Conservation (phyloP, 768 basidiomycete species). For the Cystobasidium ongulense region DNA sequence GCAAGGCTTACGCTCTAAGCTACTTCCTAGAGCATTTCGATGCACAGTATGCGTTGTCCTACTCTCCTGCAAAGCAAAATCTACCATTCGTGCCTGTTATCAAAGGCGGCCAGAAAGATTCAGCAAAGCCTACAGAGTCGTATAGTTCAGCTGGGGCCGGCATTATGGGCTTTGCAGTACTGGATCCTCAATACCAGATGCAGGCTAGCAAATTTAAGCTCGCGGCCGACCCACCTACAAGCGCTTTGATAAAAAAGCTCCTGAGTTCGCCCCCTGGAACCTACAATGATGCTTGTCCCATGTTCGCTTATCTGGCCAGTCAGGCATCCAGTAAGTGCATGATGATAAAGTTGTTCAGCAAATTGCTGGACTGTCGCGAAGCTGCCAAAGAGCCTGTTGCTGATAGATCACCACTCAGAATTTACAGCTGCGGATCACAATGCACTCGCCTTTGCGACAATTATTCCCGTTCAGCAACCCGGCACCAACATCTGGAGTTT, state of each 20-base stretch:
- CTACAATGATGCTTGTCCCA: conserved; percentile 30
- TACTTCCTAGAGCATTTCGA: conserved; percentile 72
- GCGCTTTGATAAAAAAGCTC: conserved; percentile 33
- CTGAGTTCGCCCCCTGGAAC: conserved; percentile 32
- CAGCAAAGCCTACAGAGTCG: conserved; percentile 52
- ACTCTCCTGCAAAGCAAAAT: conserved; percentile 50
- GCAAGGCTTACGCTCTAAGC: conserved; percentile 60
- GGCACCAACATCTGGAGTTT: neutral
- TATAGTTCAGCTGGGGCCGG: conserved; percentile 63
- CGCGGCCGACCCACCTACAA: conserved; percentile 31
- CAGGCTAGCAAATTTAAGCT: conserved; percentile 39
- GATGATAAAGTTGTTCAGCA: too few species aligned
- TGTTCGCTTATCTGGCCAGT: conserved; percentile 38
- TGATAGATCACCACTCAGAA: conserved; percentile 32
- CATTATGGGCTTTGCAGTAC: conserved; percentile 64
- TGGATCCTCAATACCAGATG: conserved; percentile 41
- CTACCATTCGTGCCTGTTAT: conserved; percentile 72
- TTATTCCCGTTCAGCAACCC: neutral
- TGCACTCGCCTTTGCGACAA: neutral
- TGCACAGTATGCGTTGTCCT: conserved; percentile 48
- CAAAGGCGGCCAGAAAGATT: conserved; percentile 52
- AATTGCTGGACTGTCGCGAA: too few species aligned
- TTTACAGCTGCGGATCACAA: neutral
- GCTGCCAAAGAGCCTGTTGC: conserved; percentile 15
- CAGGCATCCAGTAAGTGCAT: conserved; percentile 32